phyloP scores from a whole-genome alignment of 306 rosid genomes.

The Oxytropis ochrocephala region DNA sequence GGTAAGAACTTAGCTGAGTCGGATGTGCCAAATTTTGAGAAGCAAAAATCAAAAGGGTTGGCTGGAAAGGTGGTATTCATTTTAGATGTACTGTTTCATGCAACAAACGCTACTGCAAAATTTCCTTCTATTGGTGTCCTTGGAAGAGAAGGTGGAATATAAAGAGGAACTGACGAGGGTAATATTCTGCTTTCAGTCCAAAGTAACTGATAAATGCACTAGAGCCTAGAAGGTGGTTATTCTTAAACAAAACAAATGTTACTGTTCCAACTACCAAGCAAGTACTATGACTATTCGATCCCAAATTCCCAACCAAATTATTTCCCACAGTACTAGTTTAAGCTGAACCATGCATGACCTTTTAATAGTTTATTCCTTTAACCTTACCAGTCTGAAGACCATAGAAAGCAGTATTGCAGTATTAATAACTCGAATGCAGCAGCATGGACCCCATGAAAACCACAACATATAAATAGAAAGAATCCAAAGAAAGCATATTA shows the following conservation, averaged over 20 bases:
- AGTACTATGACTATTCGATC: background rate
- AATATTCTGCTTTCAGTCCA: background rate
- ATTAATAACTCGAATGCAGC: background rate
- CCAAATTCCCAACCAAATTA: conserved; percentile 1
- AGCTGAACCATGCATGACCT: background rate
- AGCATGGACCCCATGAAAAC: background rate
- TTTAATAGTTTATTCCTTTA: background rate
- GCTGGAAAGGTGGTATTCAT: conserved; percentile 8
- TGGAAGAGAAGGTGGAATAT: background rate
- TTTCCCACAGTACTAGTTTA: background rate
- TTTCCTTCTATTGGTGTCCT: background rate
- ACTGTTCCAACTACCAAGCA: background rate
- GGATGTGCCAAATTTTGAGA: conserved; percentile 22
- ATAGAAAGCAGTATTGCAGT: background rate
- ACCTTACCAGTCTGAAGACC: background rate
- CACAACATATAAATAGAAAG: background rate
- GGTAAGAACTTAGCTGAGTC: conserved; percentile 26
- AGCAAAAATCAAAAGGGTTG: conserved; percentile 12
- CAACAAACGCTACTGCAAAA: background rate
- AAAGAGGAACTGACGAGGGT: background rate
- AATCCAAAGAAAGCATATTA: background rate
- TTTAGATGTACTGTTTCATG: conserved; percentile 5
- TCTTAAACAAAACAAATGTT: background rate
- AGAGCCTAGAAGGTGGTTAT: background rate
- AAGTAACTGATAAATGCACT: background rate